A percentile compares a stretch with the other conserved stretches of the same genome.
Conservation (phyloP, 225 moss, liverwort and hornwort genomes). For the Marchantia paleacea region DNA sequence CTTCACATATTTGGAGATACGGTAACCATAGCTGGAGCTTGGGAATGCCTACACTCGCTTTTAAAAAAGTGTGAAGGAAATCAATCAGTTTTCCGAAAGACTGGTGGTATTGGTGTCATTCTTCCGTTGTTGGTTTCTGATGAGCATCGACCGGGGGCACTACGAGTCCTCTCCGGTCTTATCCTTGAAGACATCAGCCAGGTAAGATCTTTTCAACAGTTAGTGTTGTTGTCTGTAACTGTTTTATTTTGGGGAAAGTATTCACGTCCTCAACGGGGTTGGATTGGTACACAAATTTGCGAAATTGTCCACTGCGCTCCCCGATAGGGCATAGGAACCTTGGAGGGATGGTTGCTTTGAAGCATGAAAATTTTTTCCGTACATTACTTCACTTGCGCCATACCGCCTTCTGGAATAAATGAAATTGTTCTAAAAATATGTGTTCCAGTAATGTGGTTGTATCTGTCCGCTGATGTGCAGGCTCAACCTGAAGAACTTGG, state of each 20-base stretch:
- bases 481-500: conserved; percentile 73
- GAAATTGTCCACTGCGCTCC: too few relatives aligned
- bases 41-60: conserved; percentile 83
- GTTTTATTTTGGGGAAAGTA: neutral
- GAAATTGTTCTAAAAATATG: neutral
- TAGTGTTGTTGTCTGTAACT: neutral
- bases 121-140: conserved; percentile 66
- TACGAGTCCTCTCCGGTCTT: conserved; percentile 76
- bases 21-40: conserved; percentile 62
- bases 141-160: conserved; percentile 67
- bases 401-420: too few relatives aligned
- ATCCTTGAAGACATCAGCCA: conserved; percentile 79
- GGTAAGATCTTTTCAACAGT: conserved; percentile 37
- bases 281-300: too few relatives aligned
- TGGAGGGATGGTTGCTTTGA: too few relatives aligned
- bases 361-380: too few relatives aligned
- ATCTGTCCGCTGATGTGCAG: conserved; percentile 42
- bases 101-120: conserved; percentile 63
- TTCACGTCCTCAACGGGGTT: too few relatives aligned
- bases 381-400: too few relatives aligned
- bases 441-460: too few relatives aligned
- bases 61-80: conserved; percentile 80
- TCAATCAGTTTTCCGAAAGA: conserved; percentile 78
- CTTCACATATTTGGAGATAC: conserved; percentile 68
- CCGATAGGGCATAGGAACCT: too few relatives aligned